These are phyloP conservation scores for Candida mattraensis DNA, from an alignment of 805 yeast genomes.

Conservation along the genomic window DNA sequence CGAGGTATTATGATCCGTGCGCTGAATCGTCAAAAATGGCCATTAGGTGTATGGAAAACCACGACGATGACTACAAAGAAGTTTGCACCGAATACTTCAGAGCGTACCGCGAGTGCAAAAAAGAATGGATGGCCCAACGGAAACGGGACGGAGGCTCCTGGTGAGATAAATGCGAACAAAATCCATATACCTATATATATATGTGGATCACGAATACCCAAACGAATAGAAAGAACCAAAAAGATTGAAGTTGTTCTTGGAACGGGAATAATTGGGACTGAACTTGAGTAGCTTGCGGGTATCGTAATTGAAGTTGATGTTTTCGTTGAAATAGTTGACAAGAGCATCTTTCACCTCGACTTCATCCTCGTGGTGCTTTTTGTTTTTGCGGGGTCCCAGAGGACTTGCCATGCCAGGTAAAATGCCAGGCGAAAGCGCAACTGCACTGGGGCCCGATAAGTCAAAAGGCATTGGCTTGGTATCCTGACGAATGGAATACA, in stretches of 20 bases:
- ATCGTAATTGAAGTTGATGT: constrained; percentile 23
- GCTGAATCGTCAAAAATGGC: constrained; percentile 87
- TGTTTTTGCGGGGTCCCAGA: constrained; percentile 16
- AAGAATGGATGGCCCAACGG: constrained; percentile 56
- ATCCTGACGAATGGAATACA: constrained; percentile 11
- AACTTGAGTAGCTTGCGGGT: constrained; percentile 22
- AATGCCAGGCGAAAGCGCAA: constrained; percentile 8
- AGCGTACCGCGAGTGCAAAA: constrained; percentile 90
- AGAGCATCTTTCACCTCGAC: constrained; percentile 21
- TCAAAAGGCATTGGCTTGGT: constrained; percentile 11
- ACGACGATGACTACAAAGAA: constrained; percentile 65
- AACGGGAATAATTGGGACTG: constrained; percentile 18
- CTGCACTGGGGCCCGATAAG: constrained; percentile 13
- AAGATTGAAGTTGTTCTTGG: constrained; percentile 14
- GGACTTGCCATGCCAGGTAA: constrained; percentile 9
- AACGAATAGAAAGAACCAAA: constrained; percentile 28
- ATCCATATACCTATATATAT: constrained; percentile 4
- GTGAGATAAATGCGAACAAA: constrained; percentile 22
- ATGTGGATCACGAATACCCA: constrained; percentile 17
- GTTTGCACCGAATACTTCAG: constrained; percentile 80
- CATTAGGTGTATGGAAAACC: constrained; percentile 75
- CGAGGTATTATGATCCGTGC: constrained; percentile 91
- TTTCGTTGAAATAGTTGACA: constrained; percentile 25
- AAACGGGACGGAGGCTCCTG: constrained; percentile 35
- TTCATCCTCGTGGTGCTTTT: constrained; percentile 15